Base-by-base conservation (phyloP, 352 stramenopile genomes). In the Globisporangium takayamanum region DNA sequence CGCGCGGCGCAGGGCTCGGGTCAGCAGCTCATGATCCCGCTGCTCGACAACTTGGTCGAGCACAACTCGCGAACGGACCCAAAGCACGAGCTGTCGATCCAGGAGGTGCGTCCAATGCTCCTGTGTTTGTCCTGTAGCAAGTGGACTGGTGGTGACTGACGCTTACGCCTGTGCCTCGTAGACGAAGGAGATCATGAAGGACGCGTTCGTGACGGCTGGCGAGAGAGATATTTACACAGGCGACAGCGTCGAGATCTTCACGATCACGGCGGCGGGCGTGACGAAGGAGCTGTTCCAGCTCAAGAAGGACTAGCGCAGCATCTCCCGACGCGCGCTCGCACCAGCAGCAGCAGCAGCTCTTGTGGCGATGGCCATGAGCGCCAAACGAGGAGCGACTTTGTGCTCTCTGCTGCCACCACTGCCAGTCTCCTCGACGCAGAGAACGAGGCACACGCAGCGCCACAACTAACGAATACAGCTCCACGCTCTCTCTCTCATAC, bases 171-270 rank as follows among this genome's bases (percentile, higher is more conserved):
- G 14, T n/a, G 10, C 16, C 25, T 44, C 5, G 5, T 3, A 84
- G 73, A 91, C 96, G 41, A 97, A 99, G 67, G 88, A 98, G 68
- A 97, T 99, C 69, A 95, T 99, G 66, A 99, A 99, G 84, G 96
- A 99, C 70, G 91, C 91, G 14, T 99, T 99, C 73, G 84, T 99
- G 62, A 98, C 95, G 42, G 96, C 96, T 60, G 96, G 95, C 68
- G 97, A 99, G 83, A 88, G 97, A 69, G 96, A 99, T 89, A 99
- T 99, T 85, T 99, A 99, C 84, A 99, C 95, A 41, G 97, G 97
- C 64, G 97, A 99, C 81, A 88, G 84, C 50, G 88, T 99, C 55
- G 95, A 99, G 72, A 99, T 99, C 73, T 88, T 96, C 67, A 89
- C 98, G 54, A 98, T 99, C 74, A 98, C 84, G n/a, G 84, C 86